Percentiles rank a stretch among this genome's conserved stretches.
Conservation (phyloP, 139 green algal genomes). For the Closterium sp. region DNA sequence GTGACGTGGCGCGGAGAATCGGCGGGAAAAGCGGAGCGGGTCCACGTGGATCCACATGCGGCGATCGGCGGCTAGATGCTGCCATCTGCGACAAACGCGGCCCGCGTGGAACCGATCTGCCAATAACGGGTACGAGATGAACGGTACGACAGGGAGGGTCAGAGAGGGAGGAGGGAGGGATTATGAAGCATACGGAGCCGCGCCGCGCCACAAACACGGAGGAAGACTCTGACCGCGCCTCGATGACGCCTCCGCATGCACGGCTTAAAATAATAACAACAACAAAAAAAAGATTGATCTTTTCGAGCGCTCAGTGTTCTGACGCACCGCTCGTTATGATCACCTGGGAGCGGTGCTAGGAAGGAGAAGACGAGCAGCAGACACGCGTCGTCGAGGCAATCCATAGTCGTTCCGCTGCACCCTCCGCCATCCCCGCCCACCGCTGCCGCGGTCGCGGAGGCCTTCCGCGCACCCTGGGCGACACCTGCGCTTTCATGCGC, state of each 20-base stretch:
- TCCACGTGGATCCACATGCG: neutral
- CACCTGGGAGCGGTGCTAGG: neutral
- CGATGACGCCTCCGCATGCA: neutral
- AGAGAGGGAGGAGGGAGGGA: neutral
- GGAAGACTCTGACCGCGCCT: neutral
- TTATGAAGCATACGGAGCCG: neutral
- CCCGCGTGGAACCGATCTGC: neutral
- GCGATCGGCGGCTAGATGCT: neutral
- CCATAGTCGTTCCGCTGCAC: neutral
- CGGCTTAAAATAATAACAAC: too few species aligned
- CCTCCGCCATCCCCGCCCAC: neutral
- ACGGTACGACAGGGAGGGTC: neutral
- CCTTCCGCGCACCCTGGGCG: neutral
- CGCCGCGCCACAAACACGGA: neutral
- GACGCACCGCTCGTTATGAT: neutral
- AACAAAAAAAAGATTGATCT: neutral
- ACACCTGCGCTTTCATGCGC: neutral
- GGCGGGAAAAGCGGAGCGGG: neutral
- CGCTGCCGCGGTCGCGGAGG: neutral
- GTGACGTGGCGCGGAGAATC: neutral
- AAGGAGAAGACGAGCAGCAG: neutral
- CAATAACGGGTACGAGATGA: neutral
- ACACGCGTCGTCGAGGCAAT: neutral
- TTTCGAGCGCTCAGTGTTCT: neutral
- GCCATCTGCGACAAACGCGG: neutral